These are phyloP conservation scores for Eutypa lata DNA, from an alignment of 2,329 filamentous ascomycete genomes.

Conservation along the genomic window DNA sequence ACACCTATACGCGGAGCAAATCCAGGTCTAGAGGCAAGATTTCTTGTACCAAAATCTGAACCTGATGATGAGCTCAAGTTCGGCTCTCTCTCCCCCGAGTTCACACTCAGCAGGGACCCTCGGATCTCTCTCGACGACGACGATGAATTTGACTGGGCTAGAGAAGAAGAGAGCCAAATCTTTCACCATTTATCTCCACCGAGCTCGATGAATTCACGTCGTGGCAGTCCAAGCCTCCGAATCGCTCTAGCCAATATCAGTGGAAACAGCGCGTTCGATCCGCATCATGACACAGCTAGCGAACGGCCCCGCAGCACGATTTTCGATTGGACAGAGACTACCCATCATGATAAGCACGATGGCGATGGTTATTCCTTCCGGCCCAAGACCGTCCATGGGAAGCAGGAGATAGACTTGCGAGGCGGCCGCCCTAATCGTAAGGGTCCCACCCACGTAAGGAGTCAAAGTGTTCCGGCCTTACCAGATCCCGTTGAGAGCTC, in stretches of 20 bases:
- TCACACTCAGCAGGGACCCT: slow-evolving; percentile 37
- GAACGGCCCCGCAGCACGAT: slow-evolving; percentile 64
- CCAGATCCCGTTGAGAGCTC: slow-evolving; percentile 58
- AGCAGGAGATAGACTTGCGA: slow-evolving; percentile 67
- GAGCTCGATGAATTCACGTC: slow-evolving; percentile 50
- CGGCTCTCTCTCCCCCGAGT: slow-evolving; percentile 24
- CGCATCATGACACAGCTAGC: slow-evolving; percentile 27
- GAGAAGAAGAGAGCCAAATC: slow-evolving; percentile 51
- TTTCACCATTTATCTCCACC: slow-evolving; percentile 59
- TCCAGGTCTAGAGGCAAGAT: slow-evolving; percentile 24
- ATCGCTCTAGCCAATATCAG: slow-evolving; percentile 53
- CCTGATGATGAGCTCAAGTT: slow-evolving; percentile 19
- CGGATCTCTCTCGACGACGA: slow-evolving; percentile 59
- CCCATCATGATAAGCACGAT: slow-evolving; percentile 59
- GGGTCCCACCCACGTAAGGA: slow-evolving; percentile 70
- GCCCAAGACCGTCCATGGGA: slow-evolving; percentile 73
- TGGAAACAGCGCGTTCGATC: slow-evolving; percentile 40
- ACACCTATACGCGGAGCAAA: slow-evolving; percentile 47
- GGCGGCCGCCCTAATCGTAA: slow-evolving; percentile 69
- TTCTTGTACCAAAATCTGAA: slow-evolving; percentile 18
- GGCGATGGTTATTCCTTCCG: slow-evolving; percentile 56
- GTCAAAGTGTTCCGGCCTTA: slow-evolving; percentile 74
- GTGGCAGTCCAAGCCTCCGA: slow-evolving; percentile 51
- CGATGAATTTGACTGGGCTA: slow-evolving; percentile 62
- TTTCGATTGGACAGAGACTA: slow-evolving; percentile 75